A percentile compares a stretch with the other conserved stretches of the same genome.
phyloP scores from a whole-genome alignment of 2,329 filamentous ascomycete genomes.

The Davidsoniella virescens region DNA sequence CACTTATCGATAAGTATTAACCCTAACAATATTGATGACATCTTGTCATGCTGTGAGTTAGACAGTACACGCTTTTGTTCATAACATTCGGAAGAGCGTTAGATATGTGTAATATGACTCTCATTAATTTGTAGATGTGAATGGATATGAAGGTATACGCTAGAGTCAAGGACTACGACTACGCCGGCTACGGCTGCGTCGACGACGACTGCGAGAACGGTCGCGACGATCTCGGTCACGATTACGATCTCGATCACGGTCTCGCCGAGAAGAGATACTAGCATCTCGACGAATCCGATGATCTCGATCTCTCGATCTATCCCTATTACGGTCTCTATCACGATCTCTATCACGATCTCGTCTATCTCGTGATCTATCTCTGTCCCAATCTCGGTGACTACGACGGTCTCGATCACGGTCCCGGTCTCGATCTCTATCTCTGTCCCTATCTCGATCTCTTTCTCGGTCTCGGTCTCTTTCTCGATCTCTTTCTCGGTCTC shows the following conservation, averaged over 20 bases:
- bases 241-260: conserved; percentile 6
- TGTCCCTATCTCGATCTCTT: conserved; percentile 16
- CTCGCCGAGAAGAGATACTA: conserved; percentile 6
- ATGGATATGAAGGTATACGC: not conserved
- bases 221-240: conserved; percentile 6
- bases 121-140: not conserved
- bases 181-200: not conserved
- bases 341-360: conserved; percentile 13
- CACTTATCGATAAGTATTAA: too few species aligned
- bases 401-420: conserved; percentile 13
- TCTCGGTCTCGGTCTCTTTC: conserved; percentile 19
- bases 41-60: not conserved
- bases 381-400: conserved; percentile 17
- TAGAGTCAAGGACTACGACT: conserved; percentile 1
- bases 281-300: conserved; percentile 9
- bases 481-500: conserved; percentile 16
- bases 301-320: conserved; percentile 16
- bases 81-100: too few species aligned
- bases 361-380: conserved; percentile 13
- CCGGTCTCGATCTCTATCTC: conserved; percentile 19
- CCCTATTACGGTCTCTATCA: conserved; percentile 14
- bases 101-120: too few species aligned
- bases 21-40: too few species aligned
- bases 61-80: too few species aligned
- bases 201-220: conserved; percentile 1